phyloP scores from a whole-genome alignment of 306 rosid genomes.

The Acacia melanoxylon region DNA sequence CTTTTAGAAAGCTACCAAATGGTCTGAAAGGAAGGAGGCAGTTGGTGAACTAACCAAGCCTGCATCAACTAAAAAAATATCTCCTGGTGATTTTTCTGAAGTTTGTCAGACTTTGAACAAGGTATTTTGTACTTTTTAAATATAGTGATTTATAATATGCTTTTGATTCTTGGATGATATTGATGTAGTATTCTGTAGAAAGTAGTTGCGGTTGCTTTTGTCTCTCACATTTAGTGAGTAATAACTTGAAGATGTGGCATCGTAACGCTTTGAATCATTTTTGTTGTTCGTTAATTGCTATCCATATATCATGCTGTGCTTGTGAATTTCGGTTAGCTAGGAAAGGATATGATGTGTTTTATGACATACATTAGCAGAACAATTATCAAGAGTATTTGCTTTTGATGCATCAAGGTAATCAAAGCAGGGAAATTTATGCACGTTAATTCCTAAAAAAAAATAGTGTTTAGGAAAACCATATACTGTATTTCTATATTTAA shows the following conservation, averaged over 20 bases:
- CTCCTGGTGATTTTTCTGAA: slow-evolving; percentile 95
- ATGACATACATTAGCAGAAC: neutral
- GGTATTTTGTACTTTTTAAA: slow-evolving; percentile 44
- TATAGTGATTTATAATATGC: neutral
- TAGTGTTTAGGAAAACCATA: neutral
- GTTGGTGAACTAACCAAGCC: slow-evolving; percentile 90
- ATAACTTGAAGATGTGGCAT: neutral
- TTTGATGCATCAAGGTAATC: neutral
- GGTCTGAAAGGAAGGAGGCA: slow-evolving; percentile 98
- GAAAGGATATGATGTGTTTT: neutral
- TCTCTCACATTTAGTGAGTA: neutral
- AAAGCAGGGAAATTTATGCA: neutral
- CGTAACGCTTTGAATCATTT: neutral
- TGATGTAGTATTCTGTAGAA: neutral
- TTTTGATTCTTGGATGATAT: slow-evolving; percentile 6
- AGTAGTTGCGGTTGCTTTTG: neutral
- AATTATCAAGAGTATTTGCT: neutral
- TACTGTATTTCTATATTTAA: neutral
- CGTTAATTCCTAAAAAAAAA: neutral
- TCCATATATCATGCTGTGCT: neutral
- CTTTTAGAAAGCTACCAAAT: slow-evolving; percentile 89
- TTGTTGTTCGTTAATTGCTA: neutral
- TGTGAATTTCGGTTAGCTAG: neutral
- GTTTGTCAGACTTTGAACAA: slow-evolving; percentile 90
- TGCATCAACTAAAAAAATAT: slow-evolving; percentile 90